Conservation (phyloP, 495 filamentous ascomycete species). For the Cladorrhinum samala region DNA sequence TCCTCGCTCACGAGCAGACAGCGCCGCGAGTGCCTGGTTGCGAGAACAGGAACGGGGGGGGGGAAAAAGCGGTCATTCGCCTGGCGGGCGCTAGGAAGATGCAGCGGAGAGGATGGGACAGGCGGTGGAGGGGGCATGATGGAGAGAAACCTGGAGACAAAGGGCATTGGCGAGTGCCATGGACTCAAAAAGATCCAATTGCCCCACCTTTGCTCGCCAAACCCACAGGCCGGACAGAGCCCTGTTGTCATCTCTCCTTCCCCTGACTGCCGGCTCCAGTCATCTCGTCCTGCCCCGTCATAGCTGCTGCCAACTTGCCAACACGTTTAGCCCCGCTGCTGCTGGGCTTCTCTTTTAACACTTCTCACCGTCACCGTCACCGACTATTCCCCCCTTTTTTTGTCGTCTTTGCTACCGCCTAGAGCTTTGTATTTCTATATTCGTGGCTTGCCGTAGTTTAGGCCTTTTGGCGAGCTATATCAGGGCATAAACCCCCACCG, state of each 20-base stretch:
- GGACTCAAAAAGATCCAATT: not conserved
- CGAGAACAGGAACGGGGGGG: too few species aligned
- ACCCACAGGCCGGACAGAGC: not conserved
- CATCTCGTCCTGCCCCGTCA: slow-evolving; percentile 6
- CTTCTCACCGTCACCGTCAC: not conserved
- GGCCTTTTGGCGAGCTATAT: too few species aligned
- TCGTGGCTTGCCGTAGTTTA: too few species aligned
- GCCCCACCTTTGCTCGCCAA: not conserved
- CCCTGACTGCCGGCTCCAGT: slow-evolving; percentile 2
- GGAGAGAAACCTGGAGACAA: not conserved
- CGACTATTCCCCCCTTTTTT: not conserved
- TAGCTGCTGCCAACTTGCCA: slow-evolving; percentile 12
- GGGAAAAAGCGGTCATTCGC: too few species aligned
- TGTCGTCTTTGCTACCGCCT: not conserved
- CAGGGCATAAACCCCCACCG: too few species aligned
- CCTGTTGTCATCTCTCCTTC: slow-evolving; percentile 6
- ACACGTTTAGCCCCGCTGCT: slow-evolving; percentile 1
- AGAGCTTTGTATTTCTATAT: not conserved
- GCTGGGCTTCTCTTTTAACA: slow-evolving; percentile 9
- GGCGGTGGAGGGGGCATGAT: too few species aligned
- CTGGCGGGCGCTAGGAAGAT: too few species aligned
- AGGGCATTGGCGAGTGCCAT: not conserved
- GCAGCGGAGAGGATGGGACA: too few species aligned
- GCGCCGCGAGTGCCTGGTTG: too few species aligned
- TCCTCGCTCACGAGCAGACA: too few species aligned